Percentiles rank a stretch among this genome's conserved stretches.
phyloP scores from a whole-genome alignment of 768 basidiomycete species.

The Hydnomerulius pinastri region DNA sequence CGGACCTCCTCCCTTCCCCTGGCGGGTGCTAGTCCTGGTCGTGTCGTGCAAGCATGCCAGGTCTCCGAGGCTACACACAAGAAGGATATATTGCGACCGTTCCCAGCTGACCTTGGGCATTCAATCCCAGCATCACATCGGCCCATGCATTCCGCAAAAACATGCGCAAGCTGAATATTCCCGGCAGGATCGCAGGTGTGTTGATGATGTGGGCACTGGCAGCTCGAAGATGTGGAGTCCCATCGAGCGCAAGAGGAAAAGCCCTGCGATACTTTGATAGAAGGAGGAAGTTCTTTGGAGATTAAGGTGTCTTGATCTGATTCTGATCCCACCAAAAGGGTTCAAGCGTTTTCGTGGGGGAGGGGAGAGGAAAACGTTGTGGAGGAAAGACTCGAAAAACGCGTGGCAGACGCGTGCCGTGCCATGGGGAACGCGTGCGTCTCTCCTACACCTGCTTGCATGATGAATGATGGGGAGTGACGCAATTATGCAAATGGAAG shows the following conservation, averaged over 20 bases:
- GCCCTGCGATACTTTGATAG: background rate
- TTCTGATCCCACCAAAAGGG: background rate
- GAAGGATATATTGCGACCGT: background rate
- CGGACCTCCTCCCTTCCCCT: background rate
- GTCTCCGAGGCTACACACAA: conserved; percentile 14
- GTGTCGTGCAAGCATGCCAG: background rate
- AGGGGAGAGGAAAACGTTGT: conserved; percentile 9
- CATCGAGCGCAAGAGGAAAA: too few relatives aligned
- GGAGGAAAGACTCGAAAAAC: background rate
- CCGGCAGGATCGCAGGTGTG: background rate
- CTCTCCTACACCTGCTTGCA: conserved; percentile 9
- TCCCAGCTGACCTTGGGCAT: conserved; percentile 4
- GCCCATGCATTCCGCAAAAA: background rate
- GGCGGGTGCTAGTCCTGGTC: background rate
- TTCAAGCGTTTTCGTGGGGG: background rate
- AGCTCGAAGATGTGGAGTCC: too few relatives aligned
- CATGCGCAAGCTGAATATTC: too few relatives aligned
- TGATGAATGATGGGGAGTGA: conserved; percentile 21
- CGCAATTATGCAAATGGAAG: conserved; percentile 9
- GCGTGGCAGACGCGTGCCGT: conserved; percentile 30
- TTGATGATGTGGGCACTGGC: background rate
- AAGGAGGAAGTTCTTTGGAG: background rate
- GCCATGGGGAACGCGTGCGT: conserved; percentile 28
- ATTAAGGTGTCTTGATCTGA: conserved; percentile 4
- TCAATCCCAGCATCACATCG: background rate